phyloP scores from a whole-genome alignment of 2,329 filamentous ascomycete species.

The Neospermospora avenae region DNA sequence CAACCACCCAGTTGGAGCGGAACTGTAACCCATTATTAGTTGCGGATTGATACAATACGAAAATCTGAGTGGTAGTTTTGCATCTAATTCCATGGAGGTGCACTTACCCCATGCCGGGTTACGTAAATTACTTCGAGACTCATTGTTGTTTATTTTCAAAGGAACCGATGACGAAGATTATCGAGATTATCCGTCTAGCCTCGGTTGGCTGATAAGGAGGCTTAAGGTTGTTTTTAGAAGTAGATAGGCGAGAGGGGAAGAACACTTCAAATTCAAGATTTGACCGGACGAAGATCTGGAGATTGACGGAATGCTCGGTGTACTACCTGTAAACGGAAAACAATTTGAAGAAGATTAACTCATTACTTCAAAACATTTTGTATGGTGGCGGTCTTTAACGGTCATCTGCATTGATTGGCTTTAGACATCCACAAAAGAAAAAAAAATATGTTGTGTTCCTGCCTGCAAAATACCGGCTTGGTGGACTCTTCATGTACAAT shows the following conservation, averaged over 20 bases:
- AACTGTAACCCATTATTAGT: constrained; percentile 54
- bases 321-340: background rate
- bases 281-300: background rate
- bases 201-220: constrained; percentile 6
- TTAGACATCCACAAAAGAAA: background rate
- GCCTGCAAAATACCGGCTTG: constrained; percentile 27
- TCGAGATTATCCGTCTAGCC: background rate
- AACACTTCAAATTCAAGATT: background rate
- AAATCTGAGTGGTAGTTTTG: no score
- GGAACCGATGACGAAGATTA: constrained; percentile 5
- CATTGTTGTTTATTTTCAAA: constrained; percentile 25
- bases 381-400: background rate
- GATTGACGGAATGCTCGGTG: no score
- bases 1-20: constrained; percentile 84
- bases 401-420: background rate
- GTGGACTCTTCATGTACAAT: background rate
- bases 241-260: background rate
- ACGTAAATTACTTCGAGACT: constrained; percentile 68
- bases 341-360: background rate
- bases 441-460: constrained; percentile 31
- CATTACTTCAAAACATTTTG: background rate
- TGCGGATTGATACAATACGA: no score
- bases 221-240: background rate
- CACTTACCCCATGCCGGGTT: constrained; percentile 69
- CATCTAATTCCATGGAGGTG: no score